These are phyloP conservation scores for Diaporthe ilicicola DNA, from an alignment of 2,329 filamentous ascomycete genomes.

Conservation along the genomic window DNA sequence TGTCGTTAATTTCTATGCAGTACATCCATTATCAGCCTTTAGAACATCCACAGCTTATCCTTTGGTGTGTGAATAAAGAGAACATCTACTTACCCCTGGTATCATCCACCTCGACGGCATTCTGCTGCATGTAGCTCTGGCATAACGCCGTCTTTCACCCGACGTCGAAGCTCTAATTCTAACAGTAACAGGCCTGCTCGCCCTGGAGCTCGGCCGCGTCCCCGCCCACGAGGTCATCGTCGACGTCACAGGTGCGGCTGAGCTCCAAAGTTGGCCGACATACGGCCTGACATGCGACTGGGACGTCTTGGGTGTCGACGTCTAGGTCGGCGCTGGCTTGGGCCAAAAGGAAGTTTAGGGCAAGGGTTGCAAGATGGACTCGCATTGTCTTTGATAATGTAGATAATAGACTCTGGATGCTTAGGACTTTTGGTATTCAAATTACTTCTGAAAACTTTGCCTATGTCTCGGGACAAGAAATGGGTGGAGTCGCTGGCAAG, in stretches of 20 bases:
- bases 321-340: background rate
- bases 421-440: too few relatives aligned
- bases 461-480: too few relatives aligned
- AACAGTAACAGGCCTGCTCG: conserved; percentile 10
- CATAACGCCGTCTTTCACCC: background rate
- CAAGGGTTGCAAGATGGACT: background rate
- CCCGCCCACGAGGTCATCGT: background rate
- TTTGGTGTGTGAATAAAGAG: rapidly evolving
- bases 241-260: background rate
- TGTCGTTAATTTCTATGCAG: background rate
- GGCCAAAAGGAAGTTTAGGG: background rate
- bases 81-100: background rate
- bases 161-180: conserved; percentile 12
- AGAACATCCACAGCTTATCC: background rate
- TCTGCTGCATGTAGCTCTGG: background rate
- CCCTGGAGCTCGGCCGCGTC: background rate
- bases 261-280: background rate
- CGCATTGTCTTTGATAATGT: background rate
- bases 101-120: background rate
- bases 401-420: too few relatives aligned
- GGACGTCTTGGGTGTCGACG: background rate
- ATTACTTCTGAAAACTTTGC: too few relatives aligned
- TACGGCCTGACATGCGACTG: background rate
- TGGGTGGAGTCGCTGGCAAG: background rate
- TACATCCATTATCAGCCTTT: background rate